These are phyloP conservation scores for Chalciporus chontae DNA, from an alignment of 768 basidiomycete genomes.

Conservation along the genomic window DNA sequence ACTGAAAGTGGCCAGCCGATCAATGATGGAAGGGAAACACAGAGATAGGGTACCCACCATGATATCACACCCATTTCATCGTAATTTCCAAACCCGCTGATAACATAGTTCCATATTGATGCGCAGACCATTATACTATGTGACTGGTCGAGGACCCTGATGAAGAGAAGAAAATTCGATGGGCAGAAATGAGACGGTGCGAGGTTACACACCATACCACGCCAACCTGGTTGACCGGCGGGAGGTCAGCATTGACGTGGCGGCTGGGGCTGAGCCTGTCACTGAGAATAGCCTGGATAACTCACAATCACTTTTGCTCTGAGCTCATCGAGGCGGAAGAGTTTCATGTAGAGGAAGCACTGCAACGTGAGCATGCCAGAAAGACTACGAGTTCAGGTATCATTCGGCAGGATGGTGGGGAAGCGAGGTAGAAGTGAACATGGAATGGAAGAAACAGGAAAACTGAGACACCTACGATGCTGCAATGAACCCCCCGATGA, in stretches of 20 bases:
- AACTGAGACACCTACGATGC: conserved; percentile 17
- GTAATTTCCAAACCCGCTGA: conserved; percentile 40
- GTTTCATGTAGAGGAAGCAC: conserved; percentile 28
- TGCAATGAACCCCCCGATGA: conserved; percentile 30
- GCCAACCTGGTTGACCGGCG: conserved; percentile 16
- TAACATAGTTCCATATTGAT: conserved; percentile 43
- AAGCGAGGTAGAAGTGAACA: background rate
- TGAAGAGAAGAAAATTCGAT: background rate
- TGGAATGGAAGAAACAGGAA: background rate
- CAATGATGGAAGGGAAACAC: background rate
- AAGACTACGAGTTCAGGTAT: conserved; percentile 12
- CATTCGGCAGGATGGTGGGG: too few species aligned
- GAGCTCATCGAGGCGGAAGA: conserved; percentile 25
- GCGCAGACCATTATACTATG: conserved; percentile 41
- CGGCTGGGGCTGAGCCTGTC: background rate
- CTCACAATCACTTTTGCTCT: conserved; percentile 24
- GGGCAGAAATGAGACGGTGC: background rate
- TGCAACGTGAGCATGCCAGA: conserved; percentile 28
- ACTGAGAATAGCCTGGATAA: background rate
- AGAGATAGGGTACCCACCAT: conserved; percentile 30
- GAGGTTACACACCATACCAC: background rate
- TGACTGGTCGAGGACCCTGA: conserved; percentile 34
- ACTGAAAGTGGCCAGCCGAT: conserved; percentile 5
- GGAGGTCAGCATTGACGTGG: background rate
- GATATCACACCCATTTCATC: conserved; percentile 41